Conservation (phyloP, 768 basidiomycete species). For the Guyanaporus albipodus region DNA sequence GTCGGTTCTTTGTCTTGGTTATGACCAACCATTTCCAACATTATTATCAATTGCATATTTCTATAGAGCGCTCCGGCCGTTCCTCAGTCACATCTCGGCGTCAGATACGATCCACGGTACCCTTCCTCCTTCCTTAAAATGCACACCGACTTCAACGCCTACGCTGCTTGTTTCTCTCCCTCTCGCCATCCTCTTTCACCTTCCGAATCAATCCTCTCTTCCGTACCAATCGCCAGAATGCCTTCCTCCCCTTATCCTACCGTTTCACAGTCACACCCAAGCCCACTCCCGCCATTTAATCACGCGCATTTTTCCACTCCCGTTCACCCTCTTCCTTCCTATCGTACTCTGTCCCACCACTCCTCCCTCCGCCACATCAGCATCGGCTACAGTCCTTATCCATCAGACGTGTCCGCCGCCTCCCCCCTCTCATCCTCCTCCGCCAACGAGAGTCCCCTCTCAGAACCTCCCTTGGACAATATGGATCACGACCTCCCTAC, state of each 20-base stretch:
- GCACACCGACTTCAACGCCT: slow-evolving; percentile 20
- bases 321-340: slow-evolving; percentile 14
- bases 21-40: slow-evolving; percentile 36
- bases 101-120: slow-evolving; percentile 19
- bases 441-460: slow-evolving; percentile 37
- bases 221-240: slow-evolving; percentile 21
- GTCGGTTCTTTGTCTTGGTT: slow-evolving; percentile 29
- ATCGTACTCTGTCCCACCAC: slow-evolving; percentile 16
- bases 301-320: slow-evolving; percentile 21
- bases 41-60: slow-evolving; percentile 32
- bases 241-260: slow-evolving; percentile 21
- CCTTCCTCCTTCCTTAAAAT: slow-evolving; percentile 28
- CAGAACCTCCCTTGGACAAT: slow-evolving; percentile 35
- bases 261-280: slow-evolving; percentile 16
- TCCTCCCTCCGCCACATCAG: slow-evolving; percentile 13
- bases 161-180: slow-evolving; percentile 23
- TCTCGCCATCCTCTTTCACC: slow-evolving; percentile 14
- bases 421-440: slow-evolving; percentile 41
- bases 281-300: slow-evolving; percentile 11
- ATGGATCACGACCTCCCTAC: slow-evolving; percentile 29
- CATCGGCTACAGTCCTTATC: slow-evolving; percentile 34
- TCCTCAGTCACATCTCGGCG: slow-evolving; percentile 22
- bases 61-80: slow-evolving; percentile 31
- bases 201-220: slow-evolving; percentile 1
- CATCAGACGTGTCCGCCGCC: slow-evolving; percentile 34